Base-by-base conservation (phyloP, 805 yeast species). In the Zygosaccharomyces pseudorouxii region DNA sequence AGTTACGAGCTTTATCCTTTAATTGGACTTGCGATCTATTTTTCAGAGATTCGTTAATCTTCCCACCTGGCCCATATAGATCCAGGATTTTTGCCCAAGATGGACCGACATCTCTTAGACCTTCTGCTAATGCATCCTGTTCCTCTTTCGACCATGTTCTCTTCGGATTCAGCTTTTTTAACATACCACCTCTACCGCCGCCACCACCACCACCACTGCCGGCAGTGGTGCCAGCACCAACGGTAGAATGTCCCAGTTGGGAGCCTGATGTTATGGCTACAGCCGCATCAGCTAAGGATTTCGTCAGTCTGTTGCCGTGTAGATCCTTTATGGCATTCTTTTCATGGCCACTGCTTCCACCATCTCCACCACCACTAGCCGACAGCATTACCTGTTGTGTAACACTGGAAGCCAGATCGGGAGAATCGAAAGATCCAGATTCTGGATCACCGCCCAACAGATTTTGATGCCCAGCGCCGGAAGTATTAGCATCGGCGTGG, bases 1-100 rank as follows among this genome's bases (percentile, higher is more conserved):
- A 86, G 63, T 93, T 93, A 55, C 99, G 77, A 0, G 98, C 98
- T 64, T 93, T 93, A 64, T 93, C 99, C 66, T 93, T 93, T 50
- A 93, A 74, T 64, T 93, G 99, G 14, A 92, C 88, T 60, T 89
- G 95, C 3, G 86, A 84, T 63, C 99, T 75, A 63, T 89, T 86
- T 67, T 89, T 92, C 56, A 93, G 74, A 1, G 82, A 79, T 64
- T 93, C 98, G 36, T 83, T 81, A 22, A 85, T 75, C 40, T 83
- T 77, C 3, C 99, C 99, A 7, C 98, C 98, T 3, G 96, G 86
- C 1, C 99, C 99, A 64, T 85, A 86, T n/a, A 86, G 69, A 59
- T 87, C 96, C 41, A 92, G 68, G 45, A 93, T 93, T 47, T 86
- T 86, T 1, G 96, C 76, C 99, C 99, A 93, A 55, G 85, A 88